Evolutionary conservation across 768 basidiomycete genomes (phyloP), one percentile per base, ranked within the genome.

Genomic region (Phallus indusiatus): DNA sequence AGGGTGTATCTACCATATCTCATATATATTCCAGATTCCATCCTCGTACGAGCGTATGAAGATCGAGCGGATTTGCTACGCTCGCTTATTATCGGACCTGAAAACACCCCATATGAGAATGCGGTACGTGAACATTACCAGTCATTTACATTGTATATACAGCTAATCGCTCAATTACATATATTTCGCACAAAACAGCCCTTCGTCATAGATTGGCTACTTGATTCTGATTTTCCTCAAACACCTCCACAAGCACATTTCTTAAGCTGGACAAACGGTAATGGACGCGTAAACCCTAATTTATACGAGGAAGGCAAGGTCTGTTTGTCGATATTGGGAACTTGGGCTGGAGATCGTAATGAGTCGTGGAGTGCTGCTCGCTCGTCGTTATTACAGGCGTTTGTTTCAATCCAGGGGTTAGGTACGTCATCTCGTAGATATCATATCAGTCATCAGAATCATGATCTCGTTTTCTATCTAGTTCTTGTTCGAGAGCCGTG

Each of bases 221-320:
- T 92, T 11, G 90, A 89, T 66, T 89, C 83, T 56, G 85, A 86
- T 69, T 96, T 87, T 68, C 92, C 85, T 49, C 82, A 84, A 63
- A 81, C 76, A 61, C 92, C 94, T 12, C 94, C 94, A 0, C 75
- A 83, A 57, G 94, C 94, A 10, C 87, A 90, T 72, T 97, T 97
- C 71, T 78, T 85, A 53, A 93, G 90, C 61, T 94, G 92, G 89
- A 96, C 94, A 5, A 91, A 92, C 70, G 93, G 93, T 2, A 91
- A 93, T 67, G 93, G 93, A 33, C 78, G 93, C 77, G 87, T 86
- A 83, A 74, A 67, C 61, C 90, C 88, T 47, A 95, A 95, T 72
- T 71, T 96, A 47, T 97, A 97, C 62, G 93, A 94, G 67, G 94
- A 96, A 63, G 94, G 94, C 48, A 95, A 95, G 70, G 92, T 95